Percentiles rank a stretch among this genome's conserved stretches.
Evolutionary conservation across 495 filamentous ascomycete genomes (phyloP).

Genomic region (Lasiosphaeriaceae sp.): DNA sequence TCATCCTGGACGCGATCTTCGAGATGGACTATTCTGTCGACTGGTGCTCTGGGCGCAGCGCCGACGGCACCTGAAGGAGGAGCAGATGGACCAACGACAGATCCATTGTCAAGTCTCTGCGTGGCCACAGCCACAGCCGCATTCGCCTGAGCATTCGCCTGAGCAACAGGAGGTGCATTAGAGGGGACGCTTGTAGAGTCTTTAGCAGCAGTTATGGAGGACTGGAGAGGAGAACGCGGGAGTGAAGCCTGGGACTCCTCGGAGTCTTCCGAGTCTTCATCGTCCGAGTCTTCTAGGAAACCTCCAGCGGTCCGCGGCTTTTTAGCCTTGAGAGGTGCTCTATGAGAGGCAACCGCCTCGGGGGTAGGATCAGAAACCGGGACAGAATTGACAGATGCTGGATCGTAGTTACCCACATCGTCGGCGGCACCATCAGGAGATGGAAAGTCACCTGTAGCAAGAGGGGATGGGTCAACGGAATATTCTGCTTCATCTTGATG

Average conservation of each 20-base stretch:
- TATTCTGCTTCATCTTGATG: conserved; percentile 37
- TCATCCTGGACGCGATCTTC: conserved; percentile 90
- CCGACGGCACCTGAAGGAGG: conserved; percentile 13
- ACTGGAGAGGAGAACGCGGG: conserved; percentile 24
- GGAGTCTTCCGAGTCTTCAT: conserved; percentile 55
- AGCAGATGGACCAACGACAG: conserved; percentile 3
- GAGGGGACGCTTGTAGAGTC: conserved; percentile 15
- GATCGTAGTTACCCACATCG: conserved; percentile 49
- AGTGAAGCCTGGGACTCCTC: conserved; percentile 22
- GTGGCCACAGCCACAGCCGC: conserved; percentile 13
- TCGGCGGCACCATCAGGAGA: conserved; percentile 35
- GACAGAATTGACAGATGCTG: conserved; percentile 40
- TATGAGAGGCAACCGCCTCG: conserved; percentile 24
- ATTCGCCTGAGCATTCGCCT: conserved; percentile 28
- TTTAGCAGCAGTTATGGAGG: conserved; percentile 16
- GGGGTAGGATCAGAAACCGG: conserved; percentile 17
- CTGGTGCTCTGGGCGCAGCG: conserved; percentile 47
- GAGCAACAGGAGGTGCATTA: conserved; percentile 18
- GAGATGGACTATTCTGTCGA: conserved; percentile 77
- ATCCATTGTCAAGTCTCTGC: conserved; percentile 3
- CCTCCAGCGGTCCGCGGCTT: conserved; percentile 73
- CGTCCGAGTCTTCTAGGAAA: conserved; percentile 71
- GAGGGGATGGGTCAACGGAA: conserved; percentile 42
- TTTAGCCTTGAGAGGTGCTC: conserved; percentile 29
- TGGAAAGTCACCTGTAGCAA: conserved; percentile 42